A percentile compares a stretch with the other conserved stretches of the same genome.
These are phyloP conservation scores for Pulicaria dysenterica DNA, from an alignment of 129 eudicot genomes.

Conservation along the genomic window DNA sequence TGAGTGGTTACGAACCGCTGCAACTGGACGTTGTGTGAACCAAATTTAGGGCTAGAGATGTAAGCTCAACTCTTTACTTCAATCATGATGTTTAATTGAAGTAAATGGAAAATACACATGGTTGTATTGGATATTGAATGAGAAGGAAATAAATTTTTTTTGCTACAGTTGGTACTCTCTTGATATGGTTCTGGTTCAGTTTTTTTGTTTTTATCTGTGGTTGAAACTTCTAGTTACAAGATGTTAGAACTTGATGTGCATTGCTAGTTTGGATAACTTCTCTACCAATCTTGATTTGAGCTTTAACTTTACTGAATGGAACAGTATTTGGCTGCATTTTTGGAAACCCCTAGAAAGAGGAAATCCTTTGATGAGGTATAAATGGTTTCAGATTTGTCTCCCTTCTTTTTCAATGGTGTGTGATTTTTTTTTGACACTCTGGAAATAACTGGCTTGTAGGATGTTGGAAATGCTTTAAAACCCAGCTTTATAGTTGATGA, in stretches of 20 bases:
- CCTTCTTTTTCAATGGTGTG: slow-evolving; percentile 7
- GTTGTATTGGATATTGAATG: no score
- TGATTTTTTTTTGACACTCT: slow-evolving; percentile 23
- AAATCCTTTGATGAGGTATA: slow-evolving; percentile 58
- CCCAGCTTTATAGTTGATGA: slow-evolving; percentile 61
- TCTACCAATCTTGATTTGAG: slow-evolving; percentile 2
- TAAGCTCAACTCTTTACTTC: no score
- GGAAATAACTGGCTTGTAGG: slow-evolving; percentile 43
- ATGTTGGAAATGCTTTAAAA: slow-evolving; percentile 31
- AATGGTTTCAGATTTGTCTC: slow-evolving; percentile 21
- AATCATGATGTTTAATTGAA: no score
- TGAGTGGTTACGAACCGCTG: no score
- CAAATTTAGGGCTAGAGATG: no score
- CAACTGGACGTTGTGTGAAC: no score
- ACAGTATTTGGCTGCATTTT: slow-evolving; percentile 60
- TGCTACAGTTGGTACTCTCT: no score
- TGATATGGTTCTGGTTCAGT: no score
- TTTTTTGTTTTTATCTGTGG: background rate
- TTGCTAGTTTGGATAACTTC: background rate
- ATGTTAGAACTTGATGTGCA: background rate
- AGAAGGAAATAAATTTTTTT: no score
- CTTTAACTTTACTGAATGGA: slow-evolving; percentile 7
- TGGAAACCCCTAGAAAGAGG: slow-evolving; percentile 62
- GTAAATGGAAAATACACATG: no score
- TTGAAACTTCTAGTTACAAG: background rate